Evolutionary conservation across 805 yeast species (phyloP).

Genomic region (Dipodascopsis uninucleata): DNA sequence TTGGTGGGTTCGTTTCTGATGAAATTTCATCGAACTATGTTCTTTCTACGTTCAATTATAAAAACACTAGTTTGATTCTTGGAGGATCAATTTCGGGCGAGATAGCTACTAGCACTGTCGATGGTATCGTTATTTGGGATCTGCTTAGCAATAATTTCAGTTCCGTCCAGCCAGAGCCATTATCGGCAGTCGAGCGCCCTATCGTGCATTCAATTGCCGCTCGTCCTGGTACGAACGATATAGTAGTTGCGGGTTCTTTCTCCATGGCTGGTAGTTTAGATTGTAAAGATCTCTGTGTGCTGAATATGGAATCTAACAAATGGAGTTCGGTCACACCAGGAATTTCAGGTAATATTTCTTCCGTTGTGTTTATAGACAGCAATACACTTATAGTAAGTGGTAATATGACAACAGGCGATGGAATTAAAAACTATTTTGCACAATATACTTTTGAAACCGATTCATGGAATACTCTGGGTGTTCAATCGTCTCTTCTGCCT

Average conservation of each 20-base stretch:
- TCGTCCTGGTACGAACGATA: constrained; percentile 40
- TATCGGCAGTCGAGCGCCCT: constrained; percentile 39
- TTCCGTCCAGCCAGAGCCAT: constrained; percentile 48
- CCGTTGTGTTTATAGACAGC: constrained; percentile 48
- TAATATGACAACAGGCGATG: constrained; percentile 43
- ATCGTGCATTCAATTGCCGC: constrained; percentile 43
- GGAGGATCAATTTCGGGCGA: constrained; percentile 38
- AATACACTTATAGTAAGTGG: constrained; percentile 51
- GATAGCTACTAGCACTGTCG: constrained; percentile 27
- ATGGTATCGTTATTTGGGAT: constrained; percentile 55
- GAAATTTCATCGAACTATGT: constrained; percentile 27
- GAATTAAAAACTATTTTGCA: constrained; percentile 12
- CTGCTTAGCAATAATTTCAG: constrained; percentile 43
- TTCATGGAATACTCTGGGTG: constrained; percentile 29
- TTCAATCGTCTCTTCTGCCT: constrained; percentile 27
- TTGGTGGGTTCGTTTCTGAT: constrained; percentile 28
- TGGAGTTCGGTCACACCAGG: constrained; percentile 48
- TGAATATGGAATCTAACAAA: constrained; percentile 49
- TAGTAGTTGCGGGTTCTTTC: constrained; percentile 75
- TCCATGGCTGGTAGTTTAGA: constrained; percentile 51
- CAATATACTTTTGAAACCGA: constrained; percentile 43
- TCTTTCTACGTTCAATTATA: constrained; percentile 30
- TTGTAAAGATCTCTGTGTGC: constrained; percentile 67
- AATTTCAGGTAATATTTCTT: constrained; percentile 51
- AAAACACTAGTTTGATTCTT: constrained; percentile 28